phyloP scores from a whole-genome alignment of 495 filamentous ascomycete genomes.

The Talaromyces liani region DNA sequence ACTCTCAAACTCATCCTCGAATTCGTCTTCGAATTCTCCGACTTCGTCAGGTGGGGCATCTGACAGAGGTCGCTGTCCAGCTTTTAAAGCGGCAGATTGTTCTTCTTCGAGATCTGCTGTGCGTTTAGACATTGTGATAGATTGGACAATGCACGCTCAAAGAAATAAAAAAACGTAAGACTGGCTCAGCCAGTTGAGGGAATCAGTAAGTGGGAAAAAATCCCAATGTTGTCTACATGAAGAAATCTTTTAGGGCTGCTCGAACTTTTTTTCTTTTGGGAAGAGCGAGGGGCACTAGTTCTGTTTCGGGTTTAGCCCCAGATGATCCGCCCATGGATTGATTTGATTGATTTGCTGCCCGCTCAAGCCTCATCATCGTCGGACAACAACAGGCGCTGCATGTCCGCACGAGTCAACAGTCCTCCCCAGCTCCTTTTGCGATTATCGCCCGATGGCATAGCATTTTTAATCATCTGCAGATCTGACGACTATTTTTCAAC shows the following conservation, averaged over 20 bases:
- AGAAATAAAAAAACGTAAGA: conserved; percentile 9
- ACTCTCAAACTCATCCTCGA: conserved; percentile 93
- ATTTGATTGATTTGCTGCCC: conserved; percentile 1
- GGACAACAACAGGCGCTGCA: neutral
- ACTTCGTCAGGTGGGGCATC: conserved; percentile 50
- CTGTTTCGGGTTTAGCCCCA: conserved; percentile 34
- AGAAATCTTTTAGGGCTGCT: conserved; percentile 23
- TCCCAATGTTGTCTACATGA: conserved; percentile 13
- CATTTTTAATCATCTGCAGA: neutral
- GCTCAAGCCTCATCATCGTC: neutral
- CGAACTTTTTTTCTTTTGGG: conserved; percentile 24
- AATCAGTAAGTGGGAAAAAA: conserved; percentile 8
- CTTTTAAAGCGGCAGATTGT: conserved; percentile 55
- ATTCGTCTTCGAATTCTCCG: conserved; percentile 93
- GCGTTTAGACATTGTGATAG: conserved; percentile 61
- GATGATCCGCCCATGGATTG: conserved; percentile 5
- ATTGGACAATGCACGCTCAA: conserved; percentile 3
- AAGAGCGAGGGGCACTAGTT: conserved; percentile 22
- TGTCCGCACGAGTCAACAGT: neutral
- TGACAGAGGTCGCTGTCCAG: conserved; percentile 53
- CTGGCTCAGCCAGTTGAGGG: conserved; percentile 15
- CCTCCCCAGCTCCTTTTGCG: neutral
- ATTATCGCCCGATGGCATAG: neutral
- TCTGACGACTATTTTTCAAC: neutral
- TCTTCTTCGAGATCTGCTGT: conserved; percentile 48